phyloP scores from a whole-genome alignment of 2,329 filamentous ascomycete species.

The Orbilia javanica region DNA sequence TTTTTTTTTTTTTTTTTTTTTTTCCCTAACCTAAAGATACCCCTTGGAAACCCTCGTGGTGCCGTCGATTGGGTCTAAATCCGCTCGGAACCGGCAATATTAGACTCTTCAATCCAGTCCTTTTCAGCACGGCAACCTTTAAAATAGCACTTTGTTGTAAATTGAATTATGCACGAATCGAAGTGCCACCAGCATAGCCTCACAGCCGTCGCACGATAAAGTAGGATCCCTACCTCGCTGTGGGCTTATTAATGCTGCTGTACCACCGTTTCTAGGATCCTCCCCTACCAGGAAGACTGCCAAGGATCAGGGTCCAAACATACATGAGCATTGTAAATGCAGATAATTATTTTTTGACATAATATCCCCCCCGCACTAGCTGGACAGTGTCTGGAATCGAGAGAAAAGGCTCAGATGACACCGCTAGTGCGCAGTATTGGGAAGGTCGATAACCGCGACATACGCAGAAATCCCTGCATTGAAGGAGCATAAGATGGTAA shows the following conservation, averaged over 20 bases:
- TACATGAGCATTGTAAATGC: slow-evolving; percentile 29
- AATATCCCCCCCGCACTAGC: slow-evolving; percentile 33
- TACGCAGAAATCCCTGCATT: slow-evolving; percentile 6
- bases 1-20: neutral
- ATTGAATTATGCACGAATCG: slow-evolving; percentile 17
- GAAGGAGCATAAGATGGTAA: slow-evolving; percentile 23
- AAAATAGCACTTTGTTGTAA: slow-evolving; percentile 28
- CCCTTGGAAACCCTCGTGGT: neutral
- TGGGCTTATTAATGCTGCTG: slow-evolving; percentile 32
- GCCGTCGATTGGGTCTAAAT: neutral
- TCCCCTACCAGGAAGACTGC: slow-evolving; percentile 6
- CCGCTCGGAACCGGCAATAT: slow-evolving; percentile 29
- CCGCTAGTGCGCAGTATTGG: slow-evolving; percentile 26
- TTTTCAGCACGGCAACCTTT: neutral
- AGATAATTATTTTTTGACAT: slow-evolving; percentile 23
- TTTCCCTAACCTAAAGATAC: neutral
- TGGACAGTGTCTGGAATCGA: neutral
- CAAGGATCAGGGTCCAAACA: slow-evolving; percentile 25
- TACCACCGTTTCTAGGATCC: slow-evolving; percentile 35
- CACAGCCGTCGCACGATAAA: slow-evolving; percentile 14
- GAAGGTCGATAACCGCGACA: slow-evolving; percentile 49
- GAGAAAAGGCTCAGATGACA: slow-evolving; percentile 39
- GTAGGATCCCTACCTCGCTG: slow-evolving; percentile 4
- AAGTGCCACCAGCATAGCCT: slow-evolving; percentile 21
- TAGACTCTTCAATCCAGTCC: neutral